Percentiles rank a stretch among this genome's conserved stretches.
phyloP scores from a whole-genome alignment of 169 alveolate genomes.

The Plasmodium adleri region DNA sequence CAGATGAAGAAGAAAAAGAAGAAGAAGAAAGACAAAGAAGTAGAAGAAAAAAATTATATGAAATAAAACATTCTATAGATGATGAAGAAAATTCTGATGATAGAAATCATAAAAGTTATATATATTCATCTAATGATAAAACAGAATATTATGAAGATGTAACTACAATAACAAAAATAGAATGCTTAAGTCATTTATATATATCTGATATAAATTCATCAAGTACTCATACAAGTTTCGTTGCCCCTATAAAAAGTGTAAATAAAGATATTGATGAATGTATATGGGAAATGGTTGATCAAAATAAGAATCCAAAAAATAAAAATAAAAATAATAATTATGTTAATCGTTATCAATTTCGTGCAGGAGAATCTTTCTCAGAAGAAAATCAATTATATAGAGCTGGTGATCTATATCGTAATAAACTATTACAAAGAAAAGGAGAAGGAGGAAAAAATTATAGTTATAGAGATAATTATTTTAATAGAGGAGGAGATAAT shows the following conservation, averaged over 20 bases:
- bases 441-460: neutral
- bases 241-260: slow-evolving; percentile 42
- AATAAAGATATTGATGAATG: neutral
- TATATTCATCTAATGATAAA: neutral
- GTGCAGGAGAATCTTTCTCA: neutral
- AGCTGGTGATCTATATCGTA: slow-evolving; percentile 26
- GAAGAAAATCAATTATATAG: neutral
- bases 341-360: no score
- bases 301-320: neutral
- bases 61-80: no score
- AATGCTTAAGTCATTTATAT: slow-evolving; percentile 34
- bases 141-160: slow-evolving; percentile 21
- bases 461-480: slow-evolving; percentile 8
- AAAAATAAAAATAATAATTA: neutral
- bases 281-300: neutral
- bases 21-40: neutral
- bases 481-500: slow-evolving; percentile 71
- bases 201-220: slow-evolving; percentile 51
- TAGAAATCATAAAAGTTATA: neutral
- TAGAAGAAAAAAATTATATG: neutral
- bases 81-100: no score
- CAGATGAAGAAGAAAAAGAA: neutral
- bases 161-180: slow-evolving; percentile 29
- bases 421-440: slow-evolving; percentile 15
- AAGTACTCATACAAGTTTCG: slow-evolving; percentile 55